phyloP scores from a whole-genome alignment of 345 rosid genomes.

The Populus davidiana region DNA sequence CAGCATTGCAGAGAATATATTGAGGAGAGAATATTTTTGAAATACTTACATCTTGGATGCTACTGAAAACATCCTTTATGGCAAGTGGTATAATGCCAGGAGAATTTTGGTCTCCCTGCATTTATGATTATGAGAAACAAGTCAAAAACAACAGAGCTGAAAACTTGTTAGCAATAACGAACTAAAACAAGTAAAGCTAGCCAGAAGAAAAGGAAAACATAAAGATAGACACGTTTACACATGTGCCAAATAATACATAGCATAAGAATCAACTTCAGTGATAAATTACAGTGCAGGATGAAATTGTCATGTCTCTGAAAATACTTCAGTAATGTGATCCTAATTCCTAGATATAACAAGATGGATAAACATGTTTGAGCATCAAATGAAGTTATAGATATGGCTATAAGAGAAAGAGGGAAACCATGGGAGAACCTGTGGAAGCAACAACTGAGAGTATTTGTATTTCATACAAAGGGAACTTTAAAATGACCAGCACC shows the following conservation, averaged over 20 bases:
- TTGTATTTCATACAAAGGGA: neutral
- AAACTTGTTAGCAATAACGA: neutral
- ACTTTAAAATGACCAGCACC: neutral
- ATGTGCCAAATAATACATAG: neutral
- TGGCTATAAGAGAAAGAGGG: neutral
- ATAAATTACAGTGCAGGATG: neutral
- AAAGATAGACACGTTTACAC: neutral
- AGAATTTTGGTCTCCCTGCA: conserved; percentile 91
- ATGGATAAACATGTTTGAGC: neutral
- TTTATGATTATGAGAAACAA: conserved; percentile 11
- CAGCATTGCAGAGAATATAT: neutral
- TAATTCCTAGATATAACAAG: neutral
- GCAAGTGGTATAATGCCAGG: conserved; percentile 99
- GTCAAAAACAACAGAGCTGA: neutral
- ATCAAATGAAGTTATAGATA: neutral
- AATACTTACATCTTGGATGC: conserved; percentile 88
- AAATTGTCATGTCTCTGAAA: neutral
- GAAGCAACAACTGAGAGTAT: neutral
- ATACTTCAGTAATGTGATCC: neutral
- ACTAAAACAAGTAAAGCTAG: neutral
- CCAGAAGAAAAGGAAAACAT: neutral
- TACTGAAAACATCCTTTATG: conserved; percentile 96
- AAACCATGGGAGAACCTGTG: neutral
- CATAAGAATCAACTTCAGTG: neutral
- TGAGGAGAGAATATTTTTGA: neutral